Evolutionary conservation across 2,329 filamentous ascomycete genomes (phyloP).

Genomic region (Xylaria sp.): DNA sequence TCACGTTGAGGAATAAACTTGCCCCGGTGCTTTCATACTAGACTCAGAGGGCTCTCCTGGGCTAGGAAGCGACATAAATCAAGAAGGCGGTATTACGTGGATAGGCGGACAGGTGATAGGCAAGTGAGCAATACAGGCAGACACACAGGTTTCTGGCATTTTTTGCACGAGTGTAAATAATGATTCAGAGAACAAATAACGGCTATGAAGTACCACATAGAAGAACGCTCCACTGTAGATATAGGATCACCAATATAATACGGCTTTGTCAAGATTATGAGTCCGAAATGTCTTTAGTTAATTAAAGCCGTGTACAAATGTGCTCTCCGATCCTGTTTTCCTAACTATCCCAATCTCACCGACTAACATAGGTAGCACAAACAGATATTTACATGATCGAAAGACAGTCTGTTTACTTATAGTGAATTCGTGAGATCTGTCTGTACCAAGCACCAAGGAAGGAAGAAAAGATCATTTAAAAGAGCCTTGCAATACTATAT

Average conservation of each 20-base stretch:
- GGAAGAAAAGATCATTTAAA: neutral
- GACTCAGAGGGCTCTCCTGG: constrained; percentile 19
- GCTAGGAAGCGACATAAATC: constrained; percentile 4
- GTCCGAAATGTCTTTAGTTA: neutral
- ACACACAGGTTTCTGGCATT: neutral
- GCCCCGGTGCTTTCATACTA: constrained; percentile 25
- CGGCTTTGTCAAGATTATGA: constrained; percentile 5
- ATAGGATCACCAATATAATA: constrained; percentile 18
- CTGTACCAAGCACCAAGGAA: too few relatives aligned
- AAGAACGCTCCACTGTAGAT: constrained; percentile 22
- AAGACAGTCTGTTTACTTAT: too few relatives aligned
- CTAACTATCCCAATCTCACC: neutral
- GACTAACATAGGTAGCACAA: neutral
- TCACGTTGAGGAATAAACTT: constrained; percentile 19
- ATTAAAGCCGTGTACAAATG: neutral
- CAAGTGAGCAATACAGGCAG: neutral
- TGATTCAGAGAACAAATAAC: constrained; percentile 2
- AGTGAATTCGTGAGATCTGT: too few relatives aligned
- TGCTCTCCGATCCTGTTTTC: neutral
- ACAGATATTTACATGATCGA: neutral
- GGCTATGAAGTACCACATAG: neutral
- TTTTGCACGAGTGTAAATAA: constrained; percentile 9
- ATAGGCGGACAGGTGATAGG: neutral
- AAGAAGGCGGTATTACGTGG: neutral
- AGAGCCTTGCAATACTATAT: neutral